Conservation (phyloP, 2,329 filamentous ascomycete species). For the Nannizzia gypsea region DNA sequence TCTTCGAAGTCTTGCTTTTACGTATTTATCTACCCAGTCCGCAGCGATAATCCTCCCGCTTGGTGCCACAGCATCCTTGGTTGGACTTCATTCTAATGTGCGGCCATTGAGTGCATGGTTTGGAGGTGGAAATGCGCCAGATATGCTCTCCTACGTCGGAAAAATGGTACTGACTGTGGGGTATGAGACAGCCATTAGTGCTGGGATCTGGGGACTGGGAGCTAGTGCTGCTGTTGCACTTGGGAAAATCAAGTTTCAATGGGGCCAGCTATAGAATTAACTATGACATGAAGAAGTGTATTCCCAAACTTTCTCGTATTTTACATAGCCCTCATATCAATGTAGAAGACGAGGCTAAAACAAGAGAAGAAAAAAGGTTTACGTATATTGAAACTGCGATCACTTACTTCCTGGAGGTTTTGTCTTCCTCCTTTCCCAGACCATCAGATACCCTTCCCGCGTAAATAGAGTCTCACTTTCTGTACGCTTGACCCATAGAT, state of each 20-base stretch:
- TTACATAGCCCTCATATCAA: background rate
- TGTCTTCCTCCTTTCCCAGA: slow-evolving; percentile 74
- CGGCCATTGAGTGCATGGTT: slow-evolving; percentile 24
- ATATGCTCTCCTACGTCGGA: slow-evolving; percentile 26
- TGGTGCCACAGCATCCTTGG: slow-evolving; percentile 7
- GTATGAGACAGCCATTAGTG: slow-evolving; percentile 28
- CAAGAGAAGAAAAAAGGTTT: background rate
- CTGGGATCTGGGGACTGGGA: slow-evolving; percentile 28
- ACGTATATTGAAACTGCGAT: background rate
- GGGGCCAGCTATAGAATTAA: slow-evolving; percentile 21
- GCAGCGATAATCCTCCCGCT: slow-evolving; percentile 12
- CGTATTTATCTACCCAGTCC: slow-evolving; percentile 24
- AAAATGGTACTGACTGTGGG: slow-evolving; percentile 29
- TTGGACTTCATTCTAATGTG: slow-evolving; percentile 21
- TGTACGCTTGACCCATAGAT: slow-evolving; percentile 82
- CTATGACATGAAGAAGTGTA: background rate
- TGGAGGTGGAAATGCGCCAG: slow-evolving; percentile 23
- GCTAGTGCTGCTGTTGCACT: slow-evolving; percentile 29
- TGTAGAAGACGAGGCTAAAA: background rate
- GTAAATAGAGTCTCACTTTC: slow-evolving; percentile 83
- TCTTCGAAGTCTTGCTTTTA: slow-evolving; percentile 29
- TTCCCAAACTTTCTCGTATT: background rate
- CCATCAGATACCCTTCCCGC: slow-evolving; percentile 87
- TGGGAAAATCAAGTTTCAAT: slow-evolving; percentile 30
- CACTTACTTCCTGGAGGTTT: slow-evolving; percentile 5